A percentile compares a stretch with the other conserved stretches of the same genome.
phyloP scores from a whole-genome alignment of 345 rosid species.

The Noccaea bulbosa region DNA sequence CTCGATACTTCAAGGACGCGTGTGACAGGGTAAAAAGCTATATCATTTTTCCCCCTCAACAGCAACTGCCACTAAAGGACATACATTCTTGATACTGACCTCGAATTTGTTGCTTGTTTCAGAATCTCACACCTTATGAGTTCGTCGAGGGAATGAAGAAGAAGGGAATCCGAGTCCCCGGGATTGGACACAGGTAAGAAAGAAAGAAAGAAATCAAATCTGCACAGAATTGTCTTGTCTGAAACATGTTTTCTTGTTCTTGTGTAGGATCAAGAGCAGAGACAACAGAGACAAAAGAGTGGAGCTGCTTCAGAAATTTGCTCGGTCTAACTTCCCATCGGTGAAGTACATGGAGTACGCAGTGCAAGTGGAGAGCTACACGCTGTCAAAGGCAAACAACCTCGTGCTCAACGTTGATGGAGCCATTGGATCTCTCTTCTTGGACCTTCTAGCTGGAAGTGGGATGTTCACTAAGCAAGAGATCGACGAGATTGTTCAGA shows the following conservation, averaged over 20 bases:
- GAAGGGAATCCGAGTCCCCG: constrained; percentile 98
- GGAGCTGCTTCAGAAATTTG: constrained; percentile 83
- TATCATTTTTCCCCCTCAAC: background rate
- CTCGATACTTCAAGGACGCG: constrained; percentile 97
- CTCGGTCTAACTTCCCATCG: constrained; percentile 89
- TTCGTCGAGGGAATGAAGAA: constrained; percentile 97
- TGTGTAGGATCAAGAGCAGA: constrained; percentile 86
- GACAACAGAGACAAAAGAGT: constrained; percentile 99
- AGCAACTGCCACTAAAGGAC: constrained; percentile 10
- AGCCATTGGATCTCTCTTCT: constrained; percentile 91
- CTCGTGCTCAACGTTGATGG: constrained; percentile 88
- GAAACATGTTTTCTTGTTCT: constrained; percentile 16
- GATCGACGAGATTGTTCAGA: constrained; percentile 90
- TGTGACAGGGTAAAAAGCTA: constrained; percentile 68
- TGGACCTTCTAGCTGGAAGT: constrained; percentile 93
- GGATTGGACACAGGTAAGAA: constrained; percentile 90
- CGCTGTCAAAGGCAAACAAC: constrained; percentile 87
- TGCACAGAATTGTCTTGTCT: background rate
- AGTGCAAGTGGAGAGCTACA: constrained; percentile 84
- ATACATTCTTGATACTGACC: constrained; percentile 26
- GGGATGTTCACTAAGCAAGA: constrained; percentile 94
- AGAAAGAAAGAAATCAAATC: background rate
- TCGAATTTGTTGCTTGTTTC: constrained; percentile 35
- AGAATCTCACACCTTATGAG: constrained; percentile 92
- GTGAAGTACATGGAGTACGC: constrained; percentile 97